phyloP scores from a whole-genome alignment of 2,329 filamentous ascomycete genomes.

The Trichoderma oligosporum region DNA sequence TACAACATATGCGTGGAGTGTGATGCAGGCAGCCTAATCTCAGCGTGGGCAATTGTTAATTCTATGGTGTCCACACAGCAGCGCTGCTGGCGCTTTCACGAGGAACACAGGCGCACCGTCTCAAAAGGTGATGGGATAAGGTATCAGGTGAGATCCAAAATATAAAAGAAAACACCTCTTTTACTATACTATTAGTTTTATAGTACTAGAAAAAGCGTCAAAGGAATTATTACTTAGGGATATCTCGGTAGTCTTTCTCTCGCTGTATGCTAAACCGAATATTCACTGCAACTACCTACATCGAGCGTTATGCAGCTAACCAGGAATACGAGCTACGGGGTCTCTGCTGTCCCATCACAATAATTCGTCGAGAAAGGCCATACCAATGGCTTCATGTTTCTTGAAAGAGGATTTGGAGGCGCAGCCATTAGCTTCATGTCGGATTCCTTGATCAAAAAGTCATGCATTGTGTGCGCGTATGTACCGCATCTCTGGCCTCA shows the following conservation, averaged over 20 bases:
- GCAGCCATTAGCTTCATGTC: constrained; percentile 44
- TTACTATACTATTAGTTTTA: background rate
- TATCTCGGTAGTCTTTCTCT: constrained; percentile 22
- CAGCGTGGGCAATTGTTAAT: constrained; percentile 49
- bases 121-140: constrained; percentile 26
- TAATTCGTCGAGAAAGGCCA: constrained; percentile 49
- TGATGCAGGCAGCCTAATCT: constrained; percentile 54
- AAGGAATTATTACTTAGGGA: background rate
- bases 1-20: constrained; percentile 56
- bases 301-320: background rate
- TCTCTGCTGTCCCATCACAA: constrained; percentile 45
- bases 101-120: constrained; percentile 46
- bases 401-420: constrained; percentile 50
- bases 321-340: constrained; percentile 29
- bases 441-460: constrained; percentile 38
- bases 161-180: background rate
- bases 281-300: too few relatives aligned
- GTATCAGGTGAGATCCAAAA: constrained; percentile 27
- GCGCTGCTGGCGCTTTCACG: too few relatives aligned
- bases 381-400: constrained; percentile 48
- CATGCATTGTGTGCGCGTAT: constrained; percentile 48
- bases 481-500: constrained; percentile 50
- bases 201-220: background rate
- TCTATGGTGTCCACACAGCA: constrained; percentile 44
- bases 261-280: constrained; percentile 26